Base-by-base conservation (phyloP, 2,329 filamentous ascomycete species). In the Colletotrichum spinosum region DNA sequence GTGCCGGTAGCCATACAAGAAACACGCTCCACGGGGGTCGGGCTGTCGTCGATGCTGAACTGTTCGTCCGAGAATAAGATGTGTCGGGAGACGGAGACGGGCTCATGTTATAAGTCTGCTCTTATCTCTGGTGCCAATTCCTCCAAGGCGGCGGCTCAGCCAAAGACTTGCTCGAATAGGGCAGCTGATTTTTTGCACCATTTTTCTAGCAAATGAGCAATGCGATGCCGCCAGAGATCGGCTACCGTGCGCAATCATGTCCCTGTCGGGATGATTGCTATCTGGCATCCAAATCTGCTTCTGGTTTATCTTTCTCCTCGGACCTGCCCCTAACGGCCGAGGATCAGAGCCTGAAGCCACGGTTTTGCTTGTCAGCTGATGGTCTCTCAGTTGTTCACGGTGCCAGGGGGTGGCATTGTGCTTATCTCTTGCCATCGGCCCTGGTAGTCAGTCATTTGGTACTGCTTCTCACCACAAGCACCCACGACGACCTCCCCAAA, bases 171-270 rank as follows among this genome's bases (percentile, higher is more conserved):
- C 53, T 65, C 48, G 15, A 65, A 58, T 67, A 60, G 37, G 64
- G 64, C 60, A 67, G 64, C 64, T 67, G 60, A 60, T 45, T 60
- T 34, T 65, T 67, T 65, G 64, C 60, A 60, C 55, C 64, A 65
- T 59, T 52, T 51, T 51, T 39, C 17, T 17, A 65, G 50, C 54
- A 67, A 60, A 67, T 67, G 59, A 60, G 64, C 64, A 58, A 61
- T 59, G 50, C 50, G 49, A 65, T 64, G 60, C 54, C 60, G 60
- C 64, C 53, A 64, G 54, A 55, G 50, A 67, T 67, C 60, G 60
- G 34, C 64, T 67, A 49, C 48, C 49, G 51, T 57, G 63, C 63
- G 52, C 63, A 65, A 66, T 66, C 63, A 49, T 57, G 25, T 54
- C 63, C 63, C 63, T 66, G 63, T 65, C 62, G 46, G 51, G 55